These are phyloP conservation scores for Teunomyces barrocoloradensis DNA, from an alignment of 805 yeast genomes.

Conservation along the genomic window DNA sequence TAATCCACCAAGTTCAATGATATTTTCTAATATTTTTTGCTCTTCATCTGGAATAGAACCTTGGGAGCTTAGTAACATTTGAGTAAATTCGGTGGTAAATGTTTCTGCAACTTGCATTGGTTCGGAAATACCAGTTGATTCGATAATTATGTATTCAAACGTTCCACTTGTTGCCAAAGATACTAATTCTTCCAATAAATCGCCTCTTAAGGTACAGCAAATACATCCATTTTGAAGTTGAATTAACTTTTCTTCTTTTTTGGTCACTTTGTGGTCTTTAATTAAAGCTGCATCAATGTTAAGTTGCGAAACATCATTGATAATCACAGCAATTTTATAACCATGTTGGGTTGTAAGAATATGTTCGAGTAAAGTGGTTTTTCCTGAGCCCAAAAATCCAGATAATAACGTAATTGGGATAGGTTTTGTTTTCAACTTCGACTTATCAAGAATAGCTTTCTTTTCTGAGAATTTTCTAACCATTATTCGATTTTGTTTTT, in stretches of 20 bases:
- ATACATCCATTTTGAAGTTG: slow-evolving; percentile 50
- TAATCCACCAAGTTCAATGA: slow-evolving; percentile 40
- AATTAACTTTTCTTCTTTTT: slow-evolving; percentile 42
- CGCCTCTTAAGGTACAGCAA: slow-evolving; percentile 48
- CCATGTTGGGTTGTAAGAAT: slow-evolving; percentile 42
- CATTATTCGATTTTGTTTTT: neutral
- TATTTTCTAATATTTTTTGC: slow-evolving; percentile 17
- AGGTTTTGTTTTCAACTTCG: slow-evolving; percentile 16
- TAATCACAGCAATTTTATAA: slow-evolving; percentile 42
- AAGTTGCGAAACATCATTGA: slow-evolving; percentile 44
- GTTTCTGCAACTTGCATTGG: slow-evolving; percentile 54
- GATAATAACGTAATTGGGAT: slow-evolving; percentile 47
- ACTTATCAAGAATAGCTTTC: neutral
- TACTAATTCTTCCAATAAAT: slow-evolving; percentile 43
- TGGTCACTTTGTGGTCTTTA: slow-evolving; percentile 36
- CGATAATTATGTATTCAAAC: slow-evolving; percentile 44
- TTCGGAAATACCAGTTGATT: slow-evolving; percentile 47
- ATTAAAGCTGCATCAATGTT: slow-evolving; percentile 45
- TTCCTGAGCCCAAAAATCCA: slow-evolving; percentile 47
- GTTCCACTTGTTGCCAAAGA: slow-evolving; percentile 30
- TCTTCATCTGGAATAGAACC: slow-evolving; percentile 17
- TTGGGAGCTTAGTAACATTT: slow-evolving; percentile 26
- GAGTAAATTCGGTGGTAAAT: slow-evolving; percentile 42
- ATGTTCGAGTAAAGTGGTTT: slow-evolving; percentile 45
- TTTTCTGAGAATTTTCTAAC: neutral